These are phyloP conservation scores for Epichloe sylvatica DNA, from an alignment of 2,329 filamentous ascomycete genomes.

Conservation along the genomic window DNA sequence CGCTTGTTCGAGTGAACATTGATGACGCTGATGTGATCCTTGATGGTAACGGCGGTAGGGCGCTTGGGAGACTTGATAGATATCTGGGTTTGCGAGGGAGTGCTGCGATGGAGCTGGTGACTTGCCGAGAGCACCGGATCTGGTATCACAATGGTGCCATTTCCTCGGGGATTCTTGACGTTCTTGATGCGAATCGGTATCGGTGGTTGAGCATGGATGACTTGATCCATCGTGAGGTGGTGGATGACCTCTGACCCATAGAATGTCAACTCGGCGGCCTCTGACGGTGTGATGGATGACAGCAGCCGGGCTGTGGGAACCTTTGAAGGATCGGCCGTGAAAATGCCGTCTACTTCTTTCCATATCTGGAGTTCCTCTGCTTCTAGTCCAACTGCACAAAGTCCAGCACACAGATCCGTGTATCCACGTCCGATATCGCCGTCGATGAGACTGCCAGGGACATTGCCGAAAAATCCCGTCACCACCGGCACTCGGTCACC, in stretches of 20 bases:
- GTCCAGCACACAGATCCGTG: slow-evolving; percentile 86
- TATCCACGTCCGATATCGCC: slow-evolving; percentile 86
- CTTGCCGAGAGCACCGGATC: slow-evolving; percentile 44
- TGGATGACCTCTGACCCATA: slow-evolving; percentile 96
- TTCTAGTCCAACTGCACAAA: slow-evolving; percentile 77
- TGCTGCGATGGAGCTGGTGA: slow-evolving; percentile 43
- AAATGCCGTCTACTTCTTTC: slow-evolving; percentile 98
- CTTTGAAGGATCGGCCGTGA: slow-evolving; percentile 71
- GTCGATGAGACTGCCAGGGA: slow-evolving; percentile 80
- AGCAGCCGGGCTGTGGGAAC: slow-evolving; percentile 90
- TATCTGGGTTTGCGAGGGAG: slow-evolving; percentile 23
- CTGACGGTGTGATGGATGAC: slow-evolving; percentile 75
- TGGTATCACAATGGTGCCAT: slow-evolving; percentile 71
- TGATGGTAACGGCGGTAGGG: slow-evolving; percentile 88
- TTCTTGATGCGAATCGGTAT: slow-evolving; percentile 87
- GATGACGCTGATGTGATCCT: slow-evolving; percentile 90
- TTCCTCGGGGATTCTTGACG: slow-evolving; percentile 70
- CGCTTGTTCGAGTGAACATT: slow-evolving; percentile 98
- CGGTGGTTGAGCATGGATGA: slow-evolving; percentile 62
- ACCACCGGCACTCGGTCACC: slow-evolving; percentile 58
- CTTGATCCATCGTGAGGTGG: slow-evolving; percentile 96
- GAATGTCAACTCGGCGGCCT: slow-evolving; percentile 90
- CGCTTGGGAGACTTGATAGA: slow-evolving; percentile 48
- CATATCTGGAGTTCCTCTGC: slow-evolving; percentile 89
- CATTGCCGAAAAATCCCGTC: slow-evolving; percentile 89